These are phyloP conservation scores for Trichosanthes cucumerina DNA, from an alignment of 306 rosid genomes.

Conservation along the genomic window DNA sequence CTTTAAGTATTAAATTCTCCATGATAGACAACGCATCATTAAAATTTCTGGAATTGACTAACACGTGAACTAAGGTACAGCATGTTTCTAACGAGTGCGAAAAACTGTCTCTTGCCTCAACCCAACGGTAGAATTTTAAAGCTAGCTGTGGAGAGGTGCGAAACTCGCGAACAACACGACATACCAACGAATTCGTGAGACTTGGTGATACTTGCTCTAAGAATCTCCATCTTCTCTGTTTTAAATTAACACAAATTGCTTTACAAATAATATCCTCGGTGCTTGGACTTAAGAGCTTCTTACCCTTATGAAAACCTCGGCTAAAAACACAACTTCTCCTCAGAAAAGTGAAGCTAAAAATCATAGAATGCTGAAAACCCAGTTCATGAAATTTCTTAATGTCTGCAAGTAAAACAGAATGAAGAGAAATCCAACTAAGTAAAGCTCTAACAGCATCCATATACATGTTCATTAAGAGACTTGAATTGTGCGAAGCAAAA, in stretches of 20 bases:
- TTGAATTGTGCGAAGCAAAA: not conserved
- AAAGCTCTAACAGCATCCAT: not conserved
- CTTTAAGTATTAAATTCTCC: conserved; percentile 25
- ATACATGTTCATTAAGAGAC: not conserved
- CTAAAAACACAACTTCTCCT: conserved; percentile 6
- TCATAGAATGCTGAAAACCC: conserved; percentile 23
- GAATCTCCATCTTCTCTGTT: conserved; percentile 38
- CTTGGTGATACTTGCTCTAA: conserved; percentile 32
- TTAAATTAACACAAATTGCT: conserved; percentile 36
- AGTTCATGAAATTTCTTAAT: conserved; percentile 16
- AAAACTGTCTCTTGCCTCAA: conserved; percentile 14
- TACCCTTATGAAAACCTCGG: conserved; percentile 25
- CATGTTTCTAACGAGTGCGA: conserved; percentile 28
- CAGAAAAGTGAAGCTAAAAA: conserved; percentile 12
- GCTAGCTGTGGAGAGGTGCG: conserved; percentile 29
- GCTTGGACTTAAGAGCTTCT: conserved; percentile 29
- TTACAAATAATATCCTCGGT: conserved; percentile 35
- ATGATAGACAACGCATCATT: conserved; percentile 34
- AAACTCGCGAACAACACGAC: conserved; percentile 40
- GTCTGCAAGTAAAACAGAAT: conserved; percentile 1
- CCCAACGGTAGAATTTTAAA: conserved; percentile 38
- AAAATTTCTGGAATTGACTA: conserved; percentile 36
- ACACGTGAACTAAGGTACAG: conserved; percentile 41
- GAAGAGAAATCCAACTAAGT: not conserved
- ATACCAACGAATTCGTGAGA: conserved; percentile 25